phyloP scores from a whole-genome alignment of 768 basidiomycete species.

The Naganishia antarctica region DNA sequence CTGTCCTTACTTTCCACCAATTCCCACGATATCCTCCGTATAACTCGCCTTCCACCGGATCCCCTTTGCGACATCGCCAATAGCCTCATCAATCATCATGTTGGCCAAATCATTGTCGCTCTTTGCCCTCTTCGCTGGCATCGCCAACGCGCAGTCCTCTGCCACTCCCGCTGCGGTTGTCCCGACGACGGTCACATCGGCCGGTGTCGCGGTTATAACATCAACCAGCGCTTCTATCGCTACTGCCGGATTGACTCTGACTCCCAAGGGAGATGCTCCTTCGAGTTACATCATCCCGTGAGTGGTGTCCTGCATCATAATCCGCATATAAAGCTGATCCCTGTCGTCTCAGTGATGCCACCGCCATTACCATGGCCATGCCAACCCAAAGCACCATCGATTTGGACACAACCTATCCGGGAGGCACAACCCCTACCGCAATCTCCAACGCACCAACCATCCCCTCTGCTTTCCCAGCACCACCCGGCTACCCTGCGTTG shows the following conservation, averaged over 20 bases:
- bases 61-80: not conserved
- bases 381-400: slow-evolving; percentile 23
- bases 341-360: slow-evolving; percentile 9
- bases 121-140: slow-evolving; percentile 16
- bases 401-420: slow-evolving; percentile 39
- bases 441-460: slow-evolving; percentile 41
- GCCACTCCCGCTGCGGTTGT: not conserved
- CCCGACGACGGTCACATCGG: not conserved
- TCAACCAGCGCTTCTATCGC: not conserved
- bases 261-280: slow-evolving; percentile 17
- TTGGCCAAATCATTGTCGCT: slow-evolving; percentile 12
- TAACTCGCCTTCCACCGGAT: not conserved
- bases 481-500: slow-evolving; percentile 45
- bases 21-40: not conserved
- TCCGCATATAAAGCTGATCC: no score
- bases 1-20: slow-evolving; percentile 13
- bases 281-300: slow-evolving; percentile 12
- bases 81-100: slow-evolving; percentile 9
- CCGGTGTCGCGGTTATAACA: slow-evolving; percentile 12
- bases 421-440: slow-evolving; percentile 36
- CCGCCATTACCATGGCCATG: slow-evolving; percentile 25
- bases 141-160: slow-evolving; percentile 17
- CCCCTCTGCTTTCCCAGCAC: slow-evolving; percentile 35
- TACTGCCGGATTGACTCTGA: slow-evolving; percentile 11
- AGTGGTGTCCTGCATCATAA: no score